Evolutionary conservation across 169 alveolate species (phyloP), one percentile per base, ranked within the genome.

Genomic region (Eimeria brunetti): DNA sequence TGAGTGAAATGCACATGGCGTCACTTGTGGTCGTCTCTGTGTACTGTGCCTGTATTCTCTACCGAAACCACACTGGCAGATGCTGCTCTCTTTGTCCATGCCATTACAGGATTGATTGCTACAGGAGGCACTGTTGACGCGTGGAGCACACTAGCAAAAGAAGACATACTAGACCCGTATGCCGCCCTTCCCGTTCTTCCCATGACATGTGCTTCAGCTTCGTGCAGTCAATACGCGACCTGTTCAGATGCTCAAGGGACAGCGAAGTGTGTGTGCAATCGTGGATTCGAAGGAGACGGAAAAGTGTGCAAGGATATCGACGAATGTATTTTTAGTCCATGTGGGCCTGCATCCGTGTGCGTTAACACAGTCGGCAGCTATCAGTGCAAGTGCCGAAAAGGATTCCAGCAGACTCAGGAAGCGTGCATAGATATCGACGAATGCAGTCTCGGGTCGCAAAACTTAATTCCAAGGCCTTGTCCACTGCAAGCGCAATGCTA

Each of bases 271-370:
- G 85, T 69, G 81, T 90, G 96, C 86, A 85, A 78, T 41, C 84
- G 62, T 46, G 97, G 97, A 27, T 95, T 78, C 81, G 94, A 90
- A 51, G 96, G 96, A 33, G 90, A 90, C 75, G 97, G 97, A 46
- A 64, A 51, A 33, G 88, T 81, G 41, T 95, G 97, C 84, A 69
- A 67, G 76, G 96, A 95, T 88, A 95, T 95, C 88, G 97, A 95
- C 94, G 95, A 95, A 88, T 95, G 97, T 75, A 81, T 75, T 51
- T 95, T 88, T 89, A 89, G 91, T 78, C 96, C 96, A 41, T 89
- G 95, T 78, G 96, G 96, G 64, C 94, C 94, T 67, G 96, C 95
- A n/a, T 95, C 96, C 75, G 95, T 89, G 78, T 95, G 96, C 94
- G 75, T 73, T 49, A 95, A 95, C 88, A 69, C 88, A 51, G 91